Conservation (phyloP, 1,284 basidiomycete genomes). For the Prillingera fragicola region DNA sequence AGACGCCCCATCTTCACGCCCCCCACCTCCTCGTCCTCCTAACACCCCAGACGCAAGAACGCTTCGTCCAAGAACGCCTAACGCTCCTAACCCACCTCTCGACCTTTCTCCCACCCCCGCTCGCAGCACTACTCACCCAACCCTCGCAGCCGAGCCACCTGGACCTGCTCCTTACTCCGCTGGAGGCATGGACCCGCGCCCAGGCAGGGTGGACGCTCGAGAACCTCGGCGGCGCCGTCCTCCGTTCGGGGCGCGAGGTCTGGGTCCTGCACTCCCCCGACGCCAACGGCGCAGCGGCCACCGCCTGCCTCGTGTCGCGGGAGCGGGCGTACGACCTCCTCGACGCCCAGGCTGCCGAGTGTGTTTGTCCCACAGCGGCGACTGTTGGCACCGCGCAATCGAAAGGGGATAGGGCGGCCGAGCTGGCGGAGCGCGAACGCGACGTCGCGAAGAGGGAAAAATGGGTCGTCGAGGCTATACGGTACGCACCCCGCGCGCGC, state of each 20-base stretch:
- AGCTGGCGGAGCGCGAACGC: conserved; percentile 39
- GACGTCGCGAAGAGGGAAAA: conserved; percentile 37
- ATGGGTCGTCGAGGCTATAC: conserved; percentile 44
- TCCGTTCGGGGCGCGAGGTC: conserved; percentile 32
- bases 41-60: conserved; percentile 30
- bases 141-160: too few relatives aligned
- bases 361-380: background rate
- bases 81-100: conserved; percentile 33
- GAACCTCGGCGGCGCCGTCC: conserved; percentile 33
- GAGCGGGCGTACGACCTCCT: conserved; percentile 29
- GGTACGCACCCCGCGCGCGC: conserved; percentile 8
- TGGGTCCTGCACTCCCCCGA: conserved; percentile 33
- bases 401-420: conserved; percentile 16
- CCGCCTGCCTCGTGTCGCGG: conserved; percentile 32
- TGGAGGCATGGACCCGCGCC: too few relatives aligned
- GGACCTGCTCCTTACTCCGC: too few relatives aligned
- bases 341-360: background rate
- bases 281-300: conserved; percentile 19
- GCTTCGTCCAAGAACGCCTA: conserved; percentile 31
- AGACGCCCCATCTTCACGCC: background rate
- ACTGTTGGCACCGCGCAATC: background rate
- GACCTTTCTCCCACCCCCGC: conserved; percentile 40
- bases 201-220: conserved; percentile 40
- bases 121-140: conserved; percentile 25
- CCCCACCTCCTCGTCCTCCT: background rate